Base-by-base conservation (phyloP, 2,329 filamentous ascomycete species). In the Botrytis hyacinthi region DNA sequence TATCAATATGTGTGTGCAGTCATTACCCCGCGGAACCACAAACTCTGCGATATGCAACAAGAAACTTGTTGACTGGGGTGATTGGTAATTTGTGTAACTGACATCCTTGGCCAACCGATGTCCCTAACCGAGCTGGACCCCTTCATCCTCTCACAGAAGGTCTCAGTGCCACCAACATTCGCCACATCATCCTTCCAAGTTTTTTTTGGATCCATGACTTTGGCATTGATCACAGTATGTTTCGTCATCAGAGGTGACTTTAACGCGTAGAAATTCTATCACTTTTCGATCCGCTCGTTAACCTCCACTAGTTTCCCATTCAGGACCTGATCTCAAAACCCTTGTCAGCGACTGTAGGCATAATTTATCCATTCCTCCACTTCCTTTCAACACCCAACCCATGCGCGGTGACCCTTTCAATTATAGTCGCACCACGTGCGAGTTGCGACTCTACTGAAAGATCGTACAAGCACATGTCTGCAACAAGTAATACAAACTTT, bases 11-110 rank as follows among this genome's bases (percentile, higher is more conserved):
- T 7, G 10, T 54, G 14, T 22, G 16, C 35, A 20, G 10, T 42
- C 18, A n/a, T 29, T 29, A 9, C 35, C n/a, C 66, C n/a, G n/a
- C 48, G 18, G 48, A 44, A 57, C 35, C 37, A 69, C 12, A 12
- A 57, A 59, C 40, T 26, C 26, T 68, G n/a, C 35, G 66, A 57
- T 57, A 68, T 42, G 35, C 66, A 57, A 69, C 48, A 57, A 44
- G 29, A 42, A 5, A 4, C 48, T 26, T 32, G 18, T 42, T 32
- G 3, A 20, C 48, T 5, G 37, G 18, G 18, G 20, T 57, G 42
- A 26, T 57, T 69, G 10, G 35, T 69, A 57, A 69, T n/a, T 32
- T 44, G 35, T 69, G 51, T 42, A 69, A 42, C 18, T 32, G 26
- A 26, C 57, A 20, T 42, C 14, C 37, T 57, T 69, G 66, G 35